A percentile compares a stretch with the other conserved stretches of the same genome.
Conservation (phyloP, 768 basidiomycete genomes). For the Tremella yokohamensis region DNA sequence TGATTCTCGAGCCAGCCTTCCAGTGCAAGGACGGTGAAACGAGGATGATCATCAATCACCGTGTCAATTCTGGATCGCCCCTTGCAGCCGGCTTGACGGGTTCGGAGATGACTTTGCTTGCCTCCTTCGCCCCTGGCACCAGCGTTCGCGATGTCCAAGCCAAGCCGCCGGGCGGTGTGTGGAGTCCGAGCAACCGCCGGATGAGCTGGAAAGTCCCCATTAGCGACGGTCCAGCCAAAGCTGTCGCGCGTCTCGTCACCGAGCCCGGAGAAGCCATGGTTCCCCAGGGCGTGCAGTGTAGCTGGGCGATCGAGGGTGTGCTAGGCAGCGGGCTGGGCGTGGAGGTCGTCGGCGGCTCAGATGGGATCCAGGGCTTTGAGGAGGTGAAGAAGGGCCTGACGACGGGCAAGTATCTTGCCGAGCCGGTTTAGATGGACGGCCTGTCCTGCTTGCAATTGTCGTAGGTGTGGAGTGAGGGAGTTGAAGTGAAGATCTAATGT, state of each 20-base stretch:
- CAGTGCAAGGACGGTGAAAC: conserved; percentile 51
- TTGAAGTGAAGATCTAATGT: too few relatives aligned
- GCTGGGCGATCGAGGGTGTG: conserved; percentile 47
- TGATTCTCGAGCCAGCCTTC: conserved; percentile 52
- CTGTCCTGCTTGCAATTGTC: too few relatives aligned
- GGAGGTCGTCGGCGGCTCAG: conserved; percentile 38
- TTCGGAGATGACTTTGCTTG: conserved; percentile 41
- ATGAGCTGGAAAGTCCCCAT: conserved; percentile 45
- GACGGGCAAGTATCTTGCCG: conserved; percentile 48
- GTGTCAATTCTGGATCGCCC: conserved; percentile 22
- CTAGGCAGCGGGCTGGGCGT: conserved; percentile 48
- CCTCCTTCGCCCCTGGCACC: conserved; percentile 44
- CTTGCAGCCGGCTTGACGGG: conserved; percentile 22
- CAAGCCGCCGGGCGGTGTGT: conserved; percentile 52
- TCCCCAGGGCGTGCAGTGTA: conserved; percentile 45
- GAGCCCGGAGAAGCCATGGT: conserved; percentile 27
- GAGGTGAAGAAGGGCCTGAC: conserved; percentile 44
- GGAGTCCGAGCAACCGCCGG: conserved; percentile 39
- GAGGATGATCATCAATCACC: conserved; percentile 51
- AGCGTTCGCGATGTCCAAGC: conserved; percentile 50
- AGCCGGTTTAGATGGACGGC: conserved; percentile 8
- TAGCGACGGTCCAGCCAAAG: conserved; percentile 36
- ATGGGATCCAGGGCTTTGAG: conserved; percentile 39
- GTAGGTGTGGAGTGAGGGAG: too few relatives aligned
- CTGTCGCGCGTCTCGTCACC: conserved; percentile 49